These are phyloP conservation scores for Salix koriyanagi DNA, from an alignment of 345 rosid genomes.

Conservation along the genomic window DNA sequence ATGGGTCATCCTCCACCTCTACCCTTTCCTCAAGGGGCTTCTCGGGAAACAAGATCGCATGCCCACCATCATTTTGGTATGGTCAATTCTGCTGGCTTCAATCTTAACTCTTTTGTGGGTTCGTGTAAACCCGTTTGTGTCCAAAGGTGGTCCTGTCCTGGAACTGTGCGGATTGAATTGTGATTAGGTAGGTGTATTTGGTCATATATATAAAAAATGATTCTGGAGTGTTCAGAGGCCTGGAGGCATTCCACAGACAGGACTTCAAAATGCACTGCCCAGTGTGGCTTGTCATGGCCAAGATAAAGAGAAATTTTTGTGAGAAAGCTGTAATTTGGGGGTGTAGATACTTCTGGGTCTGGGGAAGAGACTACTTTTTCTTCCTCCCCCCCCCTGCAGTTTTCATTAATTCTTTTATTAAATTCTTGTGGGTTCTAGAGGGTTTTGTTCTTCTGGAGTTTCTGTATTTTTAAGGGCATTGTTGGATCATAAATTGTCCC, in stretches of 20 bases:
- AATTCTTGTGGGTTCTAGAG: conserved; percentile 14
- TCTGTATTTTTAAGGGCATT: conserved; percentile 11
- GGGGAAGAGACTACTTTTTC: conserved; percentile 12
- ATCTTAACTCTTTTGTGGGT: conserved; percentile 96
- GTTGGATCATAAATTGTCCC: conserved; percentile 23
- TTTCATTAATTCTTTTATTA: conserved; percentile 23
- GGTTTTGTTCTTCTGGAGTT: conserved; percentile 10
- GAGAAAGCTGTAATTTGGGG: conserved; percentile 25
- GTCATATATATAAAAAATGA: not conserved
- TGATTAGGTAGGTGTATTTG: conserved; percentile 39
- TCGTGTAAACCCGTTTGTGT: conserved; percentile 82
- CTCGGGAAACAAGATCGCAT: conserved; percentile 92
- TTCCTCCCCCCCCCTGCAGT: not conserved
- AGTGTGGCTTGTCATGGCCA: conserved; percentile 1
- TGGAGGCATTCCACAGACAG: not conserved
- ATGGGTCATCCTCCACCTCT: conserved; percentile 91
- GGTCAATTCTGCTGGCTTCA: conserved; percentile 94
- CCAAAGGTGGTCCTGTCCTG: conserved; percentile 75
- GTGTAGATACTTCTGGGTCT: conserved; percentile 28
- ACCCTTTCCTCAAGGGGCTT: conserved; percentile 97
- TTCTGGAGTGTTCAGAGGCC: not conserved
- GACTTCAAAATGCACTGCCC: not conserved
- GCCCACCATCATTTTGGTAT: conserved; percentile 90
- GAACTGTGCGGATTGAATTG: conserved; percentile 91
- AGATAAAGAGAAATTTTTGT: conserved; percentile 1